Conservation (phyloP, 2,329 filamentous ascomycete species). For the Fusarium oligoseptatum region DNA sequence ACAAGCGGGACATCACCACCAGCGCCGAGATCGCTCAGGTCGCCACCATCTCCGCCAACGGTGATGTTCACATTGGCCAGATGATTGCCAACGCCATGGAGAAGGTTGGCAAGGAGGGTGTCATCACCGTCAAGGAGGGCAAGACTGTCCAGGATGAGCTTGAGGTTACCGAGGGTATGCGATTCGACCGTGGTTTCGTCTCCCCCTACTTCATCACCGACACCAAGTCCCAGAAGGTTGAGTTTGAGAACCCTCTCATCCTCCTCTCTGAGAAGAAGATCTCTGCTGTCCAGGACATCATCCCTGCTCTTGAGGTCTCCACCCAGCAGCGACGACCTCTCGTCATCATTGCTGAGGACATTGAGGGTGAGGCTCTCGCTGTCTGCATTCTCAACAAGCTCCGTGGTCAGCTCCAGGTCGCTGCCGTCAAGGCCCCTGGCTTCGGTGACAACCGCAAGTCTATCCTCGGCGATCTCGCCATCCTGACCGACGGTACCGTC, state of each 20-base stretch:
- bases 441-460: conserved; percentile 99
- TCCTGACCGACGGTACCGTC: conserved; percentile 96
- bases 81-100: conserved; percentile 99
- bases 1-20: conserved; percentile 98
- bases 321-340: conserved; percentile 95
- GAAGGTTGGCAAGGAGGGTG: conserved; percentile 99
- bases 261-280: conserved; percentile 99
- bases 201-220: conserved; percentile 99
- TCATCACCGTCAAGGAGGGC: conserved; percentile 99
- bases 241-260: conserved; percentile 99
- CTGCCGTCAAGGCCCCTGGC: conserved; percentile 97
- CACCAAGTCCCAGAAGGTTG: conserved; percentile 97
- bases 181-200: conserved; percentile 98
- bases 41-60: conserved; percentile 97
- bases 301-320: conserved; percentile 96
- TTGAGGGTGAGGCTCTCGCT: conserved; percentile 97
- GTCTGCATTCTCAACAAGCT: conserved; percentile 99
- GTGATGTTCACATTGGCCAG: conserved; percentile 93
- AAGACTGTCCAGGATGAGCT: conserved; percentile 99
- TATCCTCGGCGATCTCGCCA: conserved; percentile 95
- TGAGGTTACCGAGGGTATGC: conserved; percentile 99
- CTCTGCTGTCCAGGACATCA: conserved; percentile 98
- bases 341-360: conserved; percentile 99
- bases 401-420: conserved; percentile 98
- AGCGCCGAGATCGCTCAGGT: conserved; percentile 98